phyloP scores from a whole-genome alignment of 2,329 filamentous ascomycete species.

The Neofusicoccum sp. region DNA sequence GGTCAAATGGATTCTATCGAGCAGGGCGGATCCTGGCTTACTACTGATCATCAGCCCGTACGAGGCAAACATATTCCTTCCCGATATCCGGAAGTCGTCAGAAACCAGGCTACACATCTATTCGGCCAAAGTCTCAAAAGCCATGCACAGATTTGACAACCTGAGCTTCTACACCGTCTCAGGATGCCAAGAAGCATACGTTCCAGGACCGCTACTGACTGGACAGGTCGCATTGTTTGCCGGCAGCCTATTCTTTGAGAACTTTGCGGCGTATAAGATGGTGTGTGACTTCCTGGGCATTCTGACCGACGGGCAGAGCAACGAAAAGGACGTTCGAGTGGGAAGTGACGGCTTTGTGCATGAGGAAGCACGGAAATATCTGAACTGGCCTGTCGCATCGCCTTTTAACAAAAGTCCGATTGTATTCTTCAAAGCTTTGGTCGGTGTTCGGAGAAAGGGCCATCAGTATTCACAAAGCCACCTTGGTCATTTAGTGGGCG shows the following conservation, averaged over 20 bases:
- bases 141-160: background rate
- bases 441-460: background rate
- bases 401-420: slow-evolving; percentile 6
- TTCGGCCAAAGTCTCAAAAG: slow-evolving; percentile 26
- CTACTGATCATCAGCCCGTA: slow-evolving; percentile 63
- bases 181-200: background rate
- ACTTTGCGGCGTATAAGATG: background rate
- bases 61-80: slow-evolving; percentile 60
- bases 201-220: background rate
- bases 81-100: slow-evolving; percentile 38
- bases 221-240: background rate
- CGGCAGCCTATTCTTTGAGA: slow-evolving; percentile 3
- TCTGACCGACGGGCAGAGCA: background rate
- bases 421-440: slow-evolving; percentile 1
- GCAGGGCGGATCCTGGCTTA: slow-evolving; percentile 7
- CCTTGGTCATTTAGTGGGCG: background rate
- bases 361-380: background rate
- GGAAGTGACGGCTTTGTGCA: background rate
- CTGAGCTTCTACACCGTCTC: background rate
- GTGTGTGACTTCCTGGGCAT: background rate
- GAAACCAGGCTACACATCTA: slow-evolving; percentile 56
- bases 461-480: slow-evolving; percentile 5
- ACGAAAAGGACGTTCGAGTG: background rate
- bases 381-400: background rate
- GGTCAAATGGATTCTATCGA: slow-evolving; percentile 58